Conservation (phyloP, 164 flowering plant species). For the Paratinospora sagittata region DNA sequence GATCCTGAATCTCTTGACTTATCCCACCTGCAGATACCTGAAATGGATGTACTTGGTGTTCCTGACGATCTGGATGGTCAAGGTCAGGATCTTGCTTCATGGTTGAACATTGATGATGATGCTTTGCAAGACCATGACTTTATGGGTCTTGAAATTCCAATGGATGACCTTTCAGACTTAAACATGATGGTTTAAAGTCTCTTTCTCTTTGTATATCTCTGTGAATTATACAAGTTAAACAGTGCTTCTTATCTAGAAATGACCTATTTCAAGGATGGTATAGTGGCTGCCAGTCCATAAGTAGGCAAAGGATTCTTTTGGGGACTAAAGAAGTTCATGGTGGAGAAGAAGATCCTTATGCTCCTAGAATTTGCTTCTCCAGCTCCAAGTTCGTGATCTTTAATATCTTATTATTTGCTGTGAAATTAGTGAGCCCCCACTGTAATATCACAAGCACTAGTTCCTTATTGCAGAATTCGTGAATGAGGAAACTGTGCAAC, state of each 20-base stretch:
- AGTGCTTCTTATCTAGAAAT: constrained; percentile 25
- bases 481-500: constrained; percentile 1
- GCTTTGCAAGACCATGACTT: constrained; percentile 53
- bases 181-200: constrained; percentile 68
- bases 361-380: constrained; percentile 24
- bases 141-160: constrained; percentile 73
- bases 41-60: constrained; percentile 53
- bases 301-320: constrained; percentile 58
- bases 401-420: constrained; percentile 11
- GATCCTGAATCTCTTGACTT: constrained; percentile 59
- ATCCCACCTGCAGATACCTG: constrained; percentile 59
- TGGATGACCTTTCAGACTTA: constrained; percentile 76
- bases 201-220: constrained; percentile 50
- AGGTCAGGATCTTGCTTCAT: constrained; percentile 55
- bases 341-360: constrained; percentile 26
- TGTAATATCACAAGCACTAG: constrained; percentile 1
- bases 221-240: constrained; percentile 43
- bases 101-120: constrained; percentile 66
- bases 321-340: constrained; percentile 32
- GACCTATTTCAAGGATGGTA: constrained; percentile 29
- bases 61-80: constrained; percentile 51
- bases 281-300: constrained; percentile 22
- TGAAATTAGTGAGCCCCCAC: constrained; percentile 3
- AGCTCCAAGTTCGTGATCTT: constrained; percentile 27
- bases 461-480: neutral